Evolutionary conservation across 1,284 basidiomycete species (phyloP), one percentile per base, ranked within the genome.

Genomic region (Ceratobasidium sp.): DNA sequence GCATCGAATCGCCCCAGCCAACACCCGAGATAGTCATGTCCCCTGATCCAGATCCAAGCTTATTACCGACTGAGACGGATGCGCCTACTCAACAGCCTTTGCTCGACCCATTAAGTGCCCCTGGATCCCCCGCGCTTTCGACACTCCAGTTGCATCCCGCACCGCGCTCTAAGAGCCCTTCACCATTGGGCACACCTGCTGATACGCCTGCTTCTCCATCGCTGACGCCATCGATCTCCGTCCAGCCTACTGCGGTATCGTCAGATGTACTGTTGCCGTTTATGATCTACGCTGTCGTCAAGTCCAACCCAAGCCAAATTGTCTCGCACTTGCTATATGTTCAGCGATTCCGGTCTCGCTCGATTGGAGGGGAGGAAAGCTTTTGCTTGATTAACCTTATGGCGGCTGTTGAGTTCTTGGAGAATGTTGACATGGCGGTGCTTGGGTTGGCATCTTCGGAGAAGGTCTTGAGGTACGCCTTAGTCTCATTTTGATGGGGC

Each of bases 381-480:
- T 98, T 97, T 81, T 98, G 96, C 77, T 87, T 97, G 36, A 93
- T 98, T 81, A 98, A 98, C 82, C 85, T 97, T 41, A 91, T 97
- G 84, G 97, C 97, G 6, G 96, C 96, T 0, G 93, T 94, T 1
- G 95, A 97, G 80, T 98, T 98, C 81, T 84, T 98, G 51, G 94
- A 97, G 83, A 94, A 95, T 79, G 95, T 98, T 29, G 94, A 97
- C 82, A 85, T 97, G 66, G 90, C 87, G 8, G 92, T 90, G 5
- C 85, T 98, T 14, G 95, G 96, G 0, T 84, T 98, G 9, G 89
- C 89, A 5, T 90, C 91, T 31, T 87, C 87, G 15, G 88, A 88
- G 77, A 88, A 86, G 69, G 86, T 92, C 7, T 84, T 89, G 75
- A 89, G 87, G 88, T 87, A 77, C 44, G 84, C 80, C 33, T 19